Percentiles rank a stretch among this genome's conserved stretches.
These are phyloP conservation scores for Claviceps pazoutovae DNA, from an alignment of 2,329 filamentous ascomycete species.

Conservation along the genomic window DNA sequence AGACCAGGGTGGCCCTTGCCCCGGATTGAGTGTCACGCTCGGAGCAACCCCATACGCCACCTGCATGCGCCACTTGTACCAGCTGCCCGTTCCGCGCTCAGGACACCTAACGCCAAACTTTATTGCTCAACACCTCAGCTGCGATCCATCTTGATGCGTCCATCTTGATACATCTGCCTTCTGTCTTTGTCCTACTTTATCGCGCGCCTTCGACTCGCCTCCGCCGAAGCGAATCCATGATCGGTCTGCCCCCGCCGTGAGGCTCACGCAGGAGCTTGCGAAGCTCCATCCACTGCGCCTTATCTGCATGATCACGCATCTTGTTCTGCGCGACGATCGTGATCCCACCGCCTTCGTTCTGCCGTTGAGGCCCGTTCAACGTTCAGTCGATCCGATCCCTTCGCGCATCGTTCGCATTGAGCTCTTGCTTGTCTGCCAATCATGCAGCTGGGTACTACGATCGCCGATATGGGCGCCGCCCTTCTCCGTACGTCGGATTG, in stretches of 20 bases:
- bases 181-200: not conserved
- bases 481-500: slow-evolving; percentile 17
- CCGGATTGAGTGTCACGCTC: too few species aligned
- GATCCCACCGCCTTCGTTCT: not conserved
- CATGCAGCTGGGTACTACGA: slow-evolving; percentile 13
- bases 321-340: not conserved
- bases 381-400: not conserved
- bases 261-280: slow-evolving; percentile 10
- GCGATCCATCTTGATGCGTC: too few species aligned
- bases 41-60: not conserved
- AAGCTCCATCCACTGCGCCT: not conserved
- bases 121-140: not conserved
- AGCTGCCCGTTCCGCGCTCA: not conserved
- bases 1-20: not conserved
- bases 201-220: not conserved
- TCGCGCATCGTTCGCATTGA: not conserved
- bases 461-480: slow-evolving; percentile 18
- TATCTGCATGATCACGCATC: not conserved
- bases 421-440: slow-evolving; percentile 1
- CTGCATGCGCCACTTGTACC: not conserved
- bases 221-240: slow-evolving; percentile 9
- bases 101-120: not conserved
- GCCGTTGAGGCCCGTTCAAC: not conserved
- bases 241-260: slow-evolving; percentile 11
- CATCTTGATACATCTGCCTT: too few species aligned